phyloP scores from a whole-genome alignment of 192 early-diverging fungal genomes.

The Rhizophlyctis rosea region DNA sequence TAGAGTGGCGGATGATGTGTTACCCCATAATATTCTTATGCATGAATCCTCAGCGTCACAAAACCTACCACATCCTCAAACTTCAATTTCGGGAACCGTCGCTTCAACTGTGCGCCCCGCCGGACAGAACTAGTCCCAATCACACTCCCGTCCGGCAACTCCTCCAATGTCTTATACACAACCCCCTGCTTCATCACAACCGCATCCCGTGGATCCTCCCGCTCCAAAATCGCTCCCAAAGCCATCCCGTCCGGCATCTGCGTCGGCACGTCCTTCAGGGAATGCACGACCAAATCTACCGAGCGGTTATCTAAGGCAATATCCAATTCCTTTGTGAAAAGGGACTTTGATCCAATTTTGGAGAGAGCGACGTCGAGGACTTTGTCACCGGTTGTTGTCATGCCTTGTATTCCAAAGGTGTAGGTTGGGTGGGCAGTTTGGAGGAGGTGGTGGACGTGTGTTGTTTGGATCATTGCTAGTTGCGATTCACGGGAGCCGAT shows the following conservation, averaged over 20 bases:
- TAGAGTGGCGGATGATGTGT: no score
- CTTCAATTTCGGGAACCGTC: constrained; percentile 68
- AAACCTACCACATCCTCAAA: constrained; percentile 82
- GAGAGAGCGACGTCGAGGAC: constrained; percentile 76
- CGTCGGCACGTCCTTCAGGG: constrained; percentile 92
- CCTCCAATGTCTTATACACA: constrained; percentile 48
- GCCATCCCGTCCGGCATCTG: constrained; percentile 75
- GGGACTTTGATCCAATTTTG: constrained; percentile 86
- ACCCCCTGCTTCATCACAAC: constrained; percentile 59
- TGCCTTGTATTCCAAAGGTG: constrained; percentile 41
- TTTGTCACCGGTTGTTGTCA: constrained; percentile 67
- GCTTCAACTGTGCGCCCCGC: constrained; percentile 79
- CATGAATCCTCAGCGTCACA: constrained; percentile 52
- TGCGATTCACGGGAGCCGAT: constrained; percentile 81
- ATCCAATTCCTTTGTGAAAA: constrained; percentile 93
- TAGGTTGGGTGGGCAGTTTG: constrained; percentile 31
- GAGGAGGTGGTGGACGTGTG: constrained; percentile 61
- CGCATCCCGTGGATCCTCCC: constrained; percentile 91
- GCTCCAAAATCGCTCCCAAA: constrained; percentile 74
- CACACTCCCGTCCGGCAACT: constrained; percentile 69
- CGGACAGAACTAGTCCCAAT: constrained; percentile 89
- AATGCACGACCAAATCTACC: constrained; percentile 89
- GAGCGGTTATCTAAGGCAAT: constrained; percentile 59
- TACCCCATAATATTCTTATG: constrained; percentile 19
- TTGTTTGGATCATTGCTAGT: constrained; percentile 84